phyloP scores from a whole-genome alignment of 352 stramenopile species.

The Lagenidium giganteum region DNA sequence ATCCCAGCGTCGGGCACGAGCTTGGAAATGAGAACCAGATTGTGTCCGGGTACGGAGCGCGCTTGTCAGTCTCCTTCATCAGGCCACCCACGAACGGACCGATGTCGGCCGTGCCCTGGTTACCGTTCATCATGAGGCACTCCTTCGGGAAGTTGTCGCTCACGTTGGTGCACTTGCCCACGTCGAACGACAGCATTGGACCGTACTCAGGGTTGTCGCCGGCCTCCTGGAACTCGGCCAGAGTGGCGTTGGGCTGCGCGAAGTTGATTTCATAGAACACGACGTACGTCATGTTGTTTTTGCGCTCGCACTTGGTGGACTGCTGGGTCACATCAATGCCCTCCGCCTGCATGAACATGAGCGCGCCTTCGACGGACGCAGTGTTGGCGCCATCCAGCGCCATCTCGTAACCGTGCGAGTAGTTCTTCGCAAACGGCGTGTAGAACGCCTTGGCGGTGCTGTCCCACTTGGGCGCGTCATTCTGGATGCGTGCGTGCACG shows the following conservation, averaged over 20 bases:
- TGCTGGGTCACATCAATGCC: conserved; percentile 31
- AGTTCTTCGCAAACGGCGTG: conserved; percentile 15
- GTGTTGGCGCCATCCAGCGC: conserved; percentile 62
- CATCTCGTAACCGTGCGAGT: conserved; percentile 23
- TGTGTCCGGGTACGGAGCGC: conserved; percentile 38
- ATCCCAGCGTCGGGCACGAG: conserved; percentile 28
- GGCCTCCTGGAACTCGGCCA: conserved; percentile 24
- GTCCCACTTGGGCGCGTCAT: conserved; percentile 31
- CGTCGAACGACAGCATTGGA: conserved; percentile 42
- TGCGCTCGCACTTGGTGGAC: conserved; percentile 28
- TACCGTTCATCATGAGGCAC: conserved; percentile 2
- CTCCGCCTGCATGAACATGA: conserved; percentile 73
- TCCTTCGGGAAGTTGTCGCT: conserved; percentile 5
- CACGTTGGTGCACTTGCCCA: conserved; percentile 28
- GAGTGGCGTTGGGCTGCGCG: conserved; percentile 28
- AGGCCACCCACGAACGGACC: conserved; percentile 32
- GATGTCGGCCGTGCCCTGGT: conserved; percentile 10
- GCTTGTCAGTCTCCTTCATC: conserved; percentile 18
- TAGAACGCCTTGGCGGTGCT: conserved; percentile 8
- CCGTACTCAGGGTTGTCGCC: conserved; percentile 31
- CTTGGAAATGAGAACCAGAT: conserved; percentile 59
- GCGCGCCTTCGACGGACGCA: conserved; percentile 54
- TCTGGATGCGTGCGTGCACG: conserved; percentile 42
- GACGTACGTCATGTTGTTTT: conserved; percentile 54
- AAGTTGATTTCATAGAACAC: conserved; percentile 60